A percentile compares a stretch with the other conserved stretches of the same genome.
Conservation (phyloP, 2,329 filamentous ascomycete species). For the Cladosporium sp. region DNA sequence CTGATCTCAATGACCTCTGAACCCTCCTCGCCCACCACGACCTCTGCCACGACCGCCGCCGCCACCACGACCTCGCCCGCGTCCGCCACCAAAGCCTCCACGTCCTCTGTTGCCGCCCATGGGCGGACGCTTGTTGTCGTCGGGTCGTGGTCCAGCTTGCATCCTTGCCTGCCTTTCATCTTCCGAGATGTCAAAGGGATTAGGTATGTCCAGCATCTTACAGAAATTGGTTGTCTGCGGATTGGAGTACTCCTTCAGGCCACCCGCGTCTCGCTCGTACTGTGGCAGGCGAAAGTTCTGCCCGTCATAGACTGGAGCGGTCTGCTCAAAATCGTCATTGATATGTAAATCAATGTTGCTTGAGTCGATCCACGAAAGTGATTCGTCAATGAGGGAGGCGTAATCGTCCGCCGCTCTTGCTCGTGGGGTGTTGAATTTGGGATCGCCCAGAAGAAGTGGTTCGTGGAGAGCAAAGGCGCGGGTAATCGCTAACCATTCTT, state of each 20-base stretch:
- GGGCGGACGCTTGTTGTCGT: constrained; percentile 21
- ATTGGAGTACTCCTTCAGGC: constrained; percentile 78
- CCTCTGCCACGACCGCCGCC: constrained; percentile 3
- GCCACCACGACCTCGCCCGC: constrained; percentile 16
- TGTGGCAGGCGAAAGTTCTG: constrained; percentile 19
- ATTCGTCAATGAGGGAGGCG: constrained; percentile 60
- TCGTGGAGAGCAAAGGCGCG: constrained; percentile 67
- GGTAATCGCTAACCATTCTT: constrained; percentile 92
- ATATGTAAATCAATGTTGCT: constrained; percentile 58
- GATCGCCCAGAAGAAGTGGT: constrained; percentile 59
- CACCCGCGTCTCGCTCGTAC: constrained; percentile 22
- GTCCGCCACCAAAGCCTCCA: constrained; percentile 21
- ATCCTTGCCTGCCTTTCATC: constrained; percentile 63
- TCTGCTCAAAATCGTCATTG: constrained; percentile 68
- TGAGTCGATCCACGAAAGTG: constrained; percentile 75
- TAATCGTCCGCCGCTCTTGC: constrained; percentile 62
- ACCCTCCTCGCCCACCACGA: constrained; percentile 14
- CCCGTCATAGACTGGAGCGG: constrained; percentile 64
- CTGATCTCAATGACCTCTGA: constrained; percentile 6
- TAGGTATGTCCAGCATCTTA: constrained; percentile 68
- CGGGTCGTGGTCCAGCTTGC: constrained; percentile 52
- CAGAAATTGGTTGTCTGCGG: constrained; percentile 83
- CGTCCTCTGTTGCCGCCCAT: constrained; percentile 22
- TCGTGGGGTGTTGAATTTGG: constrained; percentile 41
- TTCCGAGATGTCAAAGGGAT: constrained; percentile 69